A percentile compares a stretch with the other conserved stretches of the same genome.
phyloP scores from a whole-genome alignment of 2,329 filamentous ascomycete genomes.

The Penicillium sp. region DNA sequence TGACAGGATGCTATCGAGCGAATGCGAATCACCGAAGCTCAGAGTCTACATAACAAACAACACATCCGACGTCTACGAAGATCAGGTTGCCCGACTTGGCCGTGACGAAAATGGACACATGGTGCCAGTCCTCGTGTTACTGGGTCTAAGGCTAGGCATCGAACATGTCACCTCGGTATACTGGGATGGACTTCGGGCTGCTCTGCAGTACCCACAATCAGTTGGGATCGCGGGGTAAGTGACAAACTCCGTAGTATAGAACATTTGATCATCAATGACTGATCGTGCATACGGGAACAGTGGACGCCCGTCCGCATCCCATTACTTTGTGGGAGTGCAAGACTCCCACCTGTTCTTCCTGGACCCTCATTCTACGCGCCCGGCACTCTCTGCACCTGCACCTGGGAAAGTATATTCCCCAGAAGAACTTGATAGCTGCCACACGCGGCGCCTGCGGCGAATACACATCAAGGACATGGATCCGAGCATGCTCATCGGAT shows the following conservation, averaged over 20 bases:
- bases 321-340: constrained; percentile 75
- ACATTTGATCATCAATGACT: constrained; percentile 3
- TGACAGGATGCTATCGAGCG: constrained; percentile 72
- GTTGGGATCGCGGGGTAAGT: constrained; percentile 89
- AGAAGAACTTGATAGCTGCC: constrained; percentile 80
- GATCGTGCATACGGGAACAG: constrained; percentile 51
- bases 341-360: constrained; percentile 88
- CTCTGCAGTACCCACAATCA: constrained; percentile 87
- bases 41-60: constrained; percentile 89
- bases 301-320: constrained; percentile 87
- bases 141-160: constrained; percentile 87
- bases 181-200: constrained; percentile 86
- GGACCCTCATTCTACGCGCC: constrained; percentile 86
- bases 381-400: constrained; percentile 68
- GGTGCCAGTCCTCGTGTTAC: constrained; percentile 82
- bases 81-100: constrained; percentile 79
- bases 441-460: constrained; percentile 81
- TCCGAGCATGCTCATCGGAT: constrained; percentile 95
- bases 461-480: constrained; percentile 93
- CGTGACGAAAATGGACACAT: constrained; percentile 69
- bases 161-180: constrained; percentile 94
- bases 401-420: constrained; percentile 58
- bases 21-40: constrained; percentile 64
- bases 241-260: neutral
- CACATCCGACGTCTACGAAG: constrained; percentile 89